Base-by-base conservation (phyloP, 192 early-diverging fungal species). In the Backusella tuberculispora region DNA sequence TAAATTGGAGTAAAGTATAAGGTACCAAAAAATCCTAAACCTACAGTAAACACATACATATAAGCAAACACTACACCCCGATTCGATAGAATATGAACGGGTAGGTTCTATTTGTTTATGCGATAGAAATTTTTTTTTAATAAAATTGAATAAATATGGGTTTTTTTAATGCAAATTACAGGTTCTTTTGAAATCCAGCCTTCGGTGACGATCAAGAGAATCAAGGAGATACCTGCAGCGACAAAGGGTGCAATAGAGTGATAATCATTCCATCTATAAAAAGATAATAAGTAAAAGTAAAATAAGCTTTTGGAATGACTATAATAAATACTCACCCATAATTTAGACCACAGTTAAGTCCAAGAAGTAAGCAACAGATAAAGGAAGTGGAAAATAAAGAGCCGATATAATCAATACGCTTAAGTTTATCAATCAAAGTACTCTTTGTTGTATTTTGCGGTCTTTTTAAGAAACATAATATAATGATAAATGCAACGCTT, bases 1-100 rank as follows among this genome's bases (percentile, higher is more conserved):
- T 85, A 90, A 6, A 93, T 74, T n/a, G 93, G 92, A 74, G 88
- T 76, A 73, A 87, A 92, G 43, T 90, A 93, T 24, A 91, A 75
- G 9, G 85, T 85, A 12, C 79, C 83, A 43, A 90, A 85, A 76
- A 92, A 90, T 15, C 80, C 82, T 17, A 89, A 75, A n/a, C 90
- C 90, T 44, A 85, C 9, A 21, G 63, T 65, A 4, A 66, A 40
- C 5, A 70, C 80, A n/a, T 90, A 75, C 17, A 86, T 83, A 75
- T 87, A 88, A 43, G 81, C 74, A 42, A 83, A 76, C 69, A 53
- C 46, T 83, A 88, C 66, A 86, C 44, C 3, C 69, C 81, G 45
- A 81, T 81, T 34, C 84, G 84, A 37, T 87, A 80, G 26, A 6
- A 82, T 44, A 9, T 41, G 47, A 14, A 13, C 43, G 34, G 81